Base-by-base conservation (phyloP, 345 rosid species). In the Eucalyptus pauciflora region DNA sequence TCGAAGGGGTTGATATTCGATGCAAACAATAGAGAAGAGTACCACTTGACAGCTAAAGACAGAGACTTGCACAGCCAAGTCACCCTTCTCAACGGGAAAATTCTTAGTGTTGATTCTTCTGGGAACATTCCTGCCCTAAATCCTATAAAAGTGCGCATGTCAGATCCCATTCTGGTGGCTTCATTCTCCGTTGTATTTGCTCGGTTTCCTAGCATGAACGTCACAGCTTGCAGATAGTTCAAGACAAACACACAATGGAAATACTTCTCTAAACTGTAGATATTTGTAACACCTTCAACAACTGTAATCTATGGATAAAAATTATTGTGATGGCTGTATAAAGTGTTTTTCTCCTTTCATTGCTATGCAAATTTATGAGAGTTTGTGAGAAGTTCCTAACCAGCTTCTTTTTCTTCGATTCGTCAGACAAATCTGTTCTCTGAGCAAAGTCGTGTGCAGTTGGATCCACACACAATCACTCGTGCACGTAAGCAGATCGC, bases 151-250 rank as follows among this genome's bases (percentile, higher is more conserved):
- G 86, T 86, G 31, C 89, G 91, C 50, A 29, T 37, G 27, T 85
- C 50, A 11, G 92, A 89, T 89, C 94, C 93, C 15, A 91, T 93
- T 50, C 69, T 86, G 3, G 90, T 93, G 79, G 93, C 92, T 87
- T 92, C 96, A 52, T 91, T 89, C 87, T 94, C 95, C 25, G 88
- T 93, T 54, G 93, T 92, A n/a, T 94, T 92, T 86, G 93, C 79
- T 56, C 90, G 89, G 48, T 81, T 94, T 79, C 88, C 94, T 16
- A 87, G 87, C 51, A 27, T 91, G 48, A 88, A 88, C 16, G 69
- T 92, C 88, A 92, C 94, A 20, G 96, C 93, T 50, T 94, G 96
- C 54, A 76, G 24, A 43, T 41, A 94, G 49, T 81, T 37, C 46
- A 37, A 71, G 25, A 71, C 46, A 71, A 7, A 9, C 45, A 1